These are phyloP conservation scores for Xylaria sp. DNA, from an alignment of 2,329 filamentous ascomycete species.

Conservation along the genomic window DNA sequence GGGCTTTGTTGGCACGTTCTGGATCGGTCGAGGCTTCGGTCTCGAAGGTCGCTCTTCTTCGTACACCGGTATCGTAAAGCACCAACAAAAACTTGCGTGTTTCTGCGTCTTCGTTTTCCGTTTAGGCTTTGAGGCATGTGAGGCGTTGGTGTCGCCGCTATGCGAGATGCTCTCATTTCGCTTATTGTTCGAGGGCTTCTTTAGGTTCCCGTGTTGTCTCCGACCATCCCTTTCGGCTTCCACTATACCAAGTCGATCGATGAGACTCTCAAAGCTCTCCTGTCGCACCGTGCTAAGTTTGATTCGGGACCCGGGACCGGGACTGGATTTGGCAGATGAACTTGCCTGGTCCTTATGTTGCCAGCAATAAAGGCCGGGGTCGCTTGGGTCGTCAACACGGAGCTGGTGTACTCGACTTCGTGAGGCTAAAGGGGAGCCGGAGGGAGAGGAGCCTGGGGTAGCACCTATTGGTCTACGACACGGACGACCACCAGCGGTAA, in stretches of 20 bases:
- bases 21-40: slow-evolving; percentile 55
- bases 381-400: slow-evolving; percentile 56
- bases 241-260: slow-evolving; percentile 78
- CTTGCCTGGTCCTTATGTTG: slow-evolving; percentile 89
- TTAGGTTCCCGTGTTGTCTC: slow-evolving; percentile 28
- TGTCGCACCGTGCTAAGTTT: slow-evolving; percentile 66
- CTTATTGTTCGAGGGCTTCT: slow-evolving; percentile 31
- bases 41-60: slow-evolving; percentile 48
- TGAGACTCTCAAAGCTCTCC: slow-evolving; percentile 85
- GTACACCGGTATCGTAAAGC: slow-evolving; percentile 56
- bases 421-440: slow-evolving; percentile 37
- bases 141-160: slow-evolving; percentile 18
- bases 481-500: slow-evolving; percentile 80
- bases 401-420: slow-evolving; percentile 40
- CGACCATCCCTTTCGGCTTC: slow-evolving; percentile 58
- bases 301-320: slow-evolving; percentile 49
- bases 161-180: slow-evolving; percentile 38
- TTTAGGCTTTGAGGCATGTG: slow-evolving; percentile 33
- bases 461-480: slow-evolving; percentile 75
- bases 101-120: slow-evolving; percentile 40
- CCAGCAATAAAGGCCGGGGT: slow-evolving; percentile 82
- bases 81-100: slow-evolving; percentile 54
- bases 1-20: slow-evolving; percentile 41
- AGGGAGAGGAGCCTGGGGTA: slow-evolving; percentile 42
- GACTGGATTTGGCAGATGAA: slow-evolving; percentile 52